phyloP scores from a whole-genome alignment of 345 rosid species.

The Eucalyptus camaldulensis region DNA sequence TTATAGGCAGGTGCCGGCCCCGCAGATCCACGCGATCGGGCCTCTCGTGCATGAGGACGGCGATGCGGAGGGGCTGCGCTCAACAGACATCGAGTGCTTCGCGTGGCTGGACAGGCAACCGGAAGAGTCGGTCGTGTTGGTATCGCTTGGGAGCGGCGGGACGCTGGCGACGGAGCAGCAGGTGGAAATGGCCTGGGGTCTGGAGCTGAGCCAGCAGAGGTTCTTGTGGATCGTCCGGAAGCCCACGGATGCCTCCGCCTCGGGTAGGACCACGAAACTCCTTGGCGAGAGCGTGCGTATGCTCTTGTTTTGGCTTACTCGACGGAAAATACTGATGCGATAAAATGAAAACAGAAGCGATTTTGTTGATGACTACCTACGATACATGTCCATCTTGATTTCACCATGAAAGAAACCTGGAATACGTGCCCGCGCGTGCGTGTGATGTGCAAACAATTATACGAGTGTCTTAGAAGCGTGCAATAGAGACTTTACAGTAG shows the following conservation, averaged over 20 bases:
- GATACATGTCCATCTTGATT: neutral
- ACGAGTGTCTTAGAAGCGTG: neutral
- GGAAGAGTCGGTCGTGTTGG: constrained; percentile 15
- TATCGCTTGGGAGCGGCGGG: constrained; percentile 40
- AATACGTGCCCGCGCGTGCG: neutral
- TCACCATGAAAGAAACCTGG: neutral
- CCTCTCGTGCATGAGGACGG: constrained; percentile 4
- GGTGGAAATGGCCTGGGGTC: constrained; percentile 23
- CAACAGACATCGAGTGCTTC: neutral
- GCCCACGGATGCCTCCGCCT: constrained; percentile 1
- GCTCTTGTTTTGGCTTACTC: neutral
- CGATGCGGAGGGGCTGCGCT: neutral
- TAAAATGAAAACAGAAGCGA: neutral
- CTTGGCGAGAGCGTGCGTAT: neutral
- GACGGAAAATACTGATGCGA: neutral
- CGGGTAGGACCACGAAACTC: neutral
- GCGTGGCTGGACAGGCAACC: constrained; percentile 32
- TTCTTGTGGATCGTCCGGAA: constrained; percentile 29
- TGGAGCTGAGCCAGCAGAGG: constrained; percentile 29
- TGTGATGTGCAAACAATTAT: neutral
- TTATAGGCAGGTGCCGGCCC: neutral
- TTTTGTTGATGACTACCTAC: neutral
- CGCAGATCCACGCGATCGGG: constrained; percentile 13
- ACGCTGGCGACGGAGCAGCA: constrained; percentile 14
- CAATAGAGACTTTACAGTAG: neutral